Evolutionary conservation across 208 protist genomes (phyloP), one percentile per base, ranked within the genome.

Genomic region (Herpetomonas tarakana): DNA sequence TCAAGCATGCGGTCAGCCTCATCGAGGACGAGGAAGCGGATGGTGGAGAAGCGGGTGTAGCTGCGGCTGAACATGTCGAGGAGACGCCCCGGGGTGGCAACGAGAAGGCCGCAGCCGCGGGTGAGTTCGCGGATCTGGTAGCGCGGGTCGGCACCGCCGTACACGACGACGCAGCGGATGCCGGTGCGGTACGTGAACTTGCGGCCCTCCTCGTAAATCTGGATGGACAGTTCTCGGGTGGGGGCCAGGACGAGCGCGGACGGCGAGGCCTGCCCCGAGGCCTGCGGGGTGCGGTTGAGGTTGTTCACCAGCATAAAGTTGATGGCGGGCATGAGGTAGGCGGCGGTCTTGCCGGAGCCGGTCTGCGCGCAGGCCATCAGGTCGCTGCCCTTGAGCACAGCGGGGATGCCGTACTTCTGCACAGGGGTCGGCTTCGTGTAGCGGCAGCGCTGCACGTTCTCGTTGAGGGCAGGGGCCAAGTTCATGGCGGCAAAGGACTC

Each of bases 1-100:
- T 99, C 98, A 41, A 99, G 93, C 98, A 99, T 99, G 58, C 98
- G 96, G 71, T 99, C 98, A 16, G 98, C 98, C 80, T 99, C 98
- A 74, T 99, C 98, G 16, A 99, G 85, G 12, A 98, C 88, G 18
- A 99, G 79, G 66, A 97, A 99, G 51, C 83, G 92, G 58, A 98
- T 90, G n/a, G 75, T 44, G 18, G 73, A 69, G 49, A 99, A 88
- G 52, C 77, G 76, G 19, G 98, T 81, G 59, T 86, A 83, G 60
- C 89, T 85, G 68, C 87, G 85, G 22, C 68, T 74, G 74, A 76
- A 94, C 58, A 97, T 64, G 69, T 97, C 94, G 56, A 61, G 78
- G 31, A 98, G 81, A 53, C 94, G 84, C 25, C 94, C 94, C 18
- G 94, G 92, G 29, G 94, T 98, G 3, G 94, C 94, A 12, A 98